Percentiles rank a stretch among this genome's conserved stretches.
Conservation (phyloP, 768 basidiomycete genomes). For the Kwoniella heveanensis region DNA sequence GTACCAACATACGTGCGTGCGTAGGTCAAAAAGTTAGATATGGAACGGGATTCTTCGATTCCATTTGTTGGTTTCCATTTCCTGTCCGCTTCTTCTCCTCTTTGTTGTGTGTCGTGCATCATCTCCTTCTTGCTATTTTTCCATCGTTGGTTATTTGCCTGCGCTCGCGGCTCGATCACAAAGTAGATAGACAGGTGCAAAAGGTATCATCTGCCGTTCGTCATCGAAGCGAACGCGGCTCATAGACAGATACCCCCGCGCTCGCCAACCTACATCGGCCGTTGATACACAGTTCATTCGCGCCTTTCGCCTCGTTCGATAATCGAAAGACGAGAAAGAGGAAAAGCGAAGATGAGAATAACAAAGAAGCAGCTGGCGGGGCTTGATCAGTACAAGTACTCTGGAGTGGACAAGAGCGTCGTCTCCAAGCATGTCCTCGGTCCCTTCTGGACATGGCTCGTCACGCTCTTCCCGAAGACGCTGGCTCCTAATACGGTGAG, state of each 20-base stretch:
- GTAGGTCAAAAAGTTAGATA: background rate
- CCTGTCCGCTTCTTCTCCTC: background rate
- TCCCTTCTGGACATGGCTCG: conserved; percentile 89
- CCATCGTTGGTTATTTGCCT: too few relatives aligned
- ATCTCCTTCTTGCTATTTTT: too few relatives aligned
- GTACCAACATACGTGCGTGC: background rate
- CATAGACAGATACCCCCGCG: too few relatives aligned
- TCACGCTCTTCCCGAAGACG: conserved; percentile 78
- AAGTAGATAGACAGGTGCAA: background rate
- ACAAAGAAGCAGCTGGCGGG: conserved; percentile 70
- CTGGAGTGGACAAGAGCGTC: conserved; percentile 73
- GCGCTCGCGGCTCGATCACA: too few relatives aligned
- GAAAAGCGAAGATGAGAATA: too few relatives aligned
- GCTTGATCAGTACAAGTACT: conserved; percentile 76
- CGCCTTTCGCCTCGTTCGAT: too few relatives aligned
- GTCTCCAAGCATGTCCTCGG: conserved; percentile 62
- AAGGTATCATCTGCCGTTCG: too few relatives aligned
- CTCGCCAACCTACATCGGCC: too few relatives aligned
- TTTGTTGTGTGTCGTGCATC: too few relatives aligned
- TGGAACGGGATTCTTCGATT: background rate
- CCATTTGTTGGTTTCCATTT: background rate
- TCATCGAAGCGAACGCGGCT: too few relatives aligned
- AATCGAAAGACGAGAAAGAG: background rate
- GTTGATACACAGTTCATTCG: too few relatives aligned
- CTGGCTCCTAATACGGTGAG: conserved; percentile 88